A percentile compares a stretch with the other conserved stretches of the same genome.
These are phyloP conservation scores for Oryza meyeriana DNA, from an alignment of 176 grass and related monocot genomes.

Conservation along the genomic window DNA sequence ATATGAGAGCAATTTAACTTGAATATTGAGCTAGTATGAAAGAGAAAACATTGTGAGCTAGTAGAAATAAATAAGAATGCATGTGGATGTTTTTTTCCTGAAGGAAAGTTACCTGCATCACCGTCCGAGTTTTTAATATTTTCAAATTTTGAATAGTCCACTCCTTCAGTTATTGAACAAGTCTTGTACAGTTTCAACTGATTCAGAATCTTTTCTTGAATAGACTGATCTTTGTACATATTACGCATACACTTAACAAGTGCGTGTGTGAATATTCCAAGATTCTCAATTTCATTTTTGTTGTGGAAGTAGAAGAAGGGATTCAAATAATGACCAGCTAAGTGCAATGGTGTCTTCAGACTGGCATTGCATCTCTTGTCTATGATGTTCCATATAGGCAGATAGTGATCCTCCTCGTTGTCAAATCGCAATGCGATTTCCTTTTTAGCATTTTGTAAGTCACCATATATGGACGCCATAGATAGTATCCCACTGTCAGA, in stretches of 20 bases:
- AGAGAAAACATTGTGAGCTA: neutral
- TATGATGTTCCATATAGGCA: slow-evolving; percentile 19
- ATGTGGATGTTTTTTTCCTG: neutral
- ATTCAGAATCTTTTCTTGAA: neutral
- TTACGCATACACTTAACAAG: neutral
- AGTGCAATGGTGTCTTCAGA: slow-evolving; percentile 7
- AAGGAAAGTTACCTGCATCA: slow-evolving; percentile 12
- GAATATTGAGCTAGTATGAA: neutral
- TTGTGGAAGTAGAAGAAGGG: slow-evolving; percentile 22
- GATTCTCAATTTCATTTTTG: slow-evolving; percentile 14
- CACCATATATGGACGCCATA: slow-evolving; percentile 17
- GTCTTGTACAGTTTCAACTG: slow-evolving; percentile 15
- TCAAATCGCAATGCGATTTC: slow-evolving; percentile 17
- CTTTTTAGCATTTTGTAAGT: slow-evolving; percentile 1
- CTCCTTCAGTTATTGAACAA: neutral
- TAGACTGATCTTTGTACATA: slow-evolving; percentile 13
- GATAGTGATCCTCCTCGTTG: slow-evolving; percentile 17
- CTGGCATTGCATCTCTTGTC: neutral
- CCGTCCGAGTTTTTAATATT: neutral
- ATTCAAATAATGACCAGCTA: slow-evolving; percentile 18
- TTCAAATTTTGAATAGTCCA: neutral
- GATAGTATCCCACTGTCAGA: neutral
- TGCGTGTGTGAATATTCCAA: slow-evolving; percentile 2
- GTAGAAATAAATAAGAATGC: neutral
- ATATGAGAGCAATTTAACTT: neutral